These are phyloP conservation scores for Myriosclerotinia scirpicola DNA, from an alignment of 2,329 filamentous ascomycete genomes.

Conservation along the genomic window DNA sequence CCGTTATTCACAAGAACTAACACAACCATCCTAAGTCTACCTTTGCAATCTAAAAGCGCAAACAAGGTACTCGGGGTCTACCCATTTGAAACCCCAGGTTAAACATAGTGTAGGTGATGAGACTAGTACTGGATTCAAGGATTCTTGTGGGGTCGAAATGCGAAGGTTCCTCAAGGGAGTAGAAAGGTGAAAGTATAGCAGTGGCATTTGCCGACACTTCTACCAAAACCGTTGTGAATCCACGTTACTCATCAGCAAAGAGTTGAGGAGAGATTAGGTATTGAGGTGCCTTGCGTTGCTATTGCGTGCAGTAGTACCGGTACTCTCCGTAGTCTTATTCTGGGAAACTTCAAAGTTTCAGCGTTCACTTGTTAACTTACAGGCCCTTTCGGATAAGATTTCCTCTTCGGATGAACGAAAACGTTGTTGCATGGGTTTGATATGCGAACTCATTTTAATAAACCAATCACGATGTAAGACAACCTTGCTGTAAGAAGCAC, in stretches of 20 bases:
- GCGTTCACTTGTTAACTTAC: background rate
- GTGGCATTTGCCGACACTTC: background rate
- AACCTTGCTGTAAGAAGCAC: background rate
- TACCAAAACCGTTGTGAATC: background rate
- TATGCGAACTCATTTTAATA: background rate
- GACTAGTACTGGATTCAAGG: background rate
- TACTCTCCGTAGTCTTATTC: background rate
- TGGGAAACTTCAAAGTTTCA: background rate
- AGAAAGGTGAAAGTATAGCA: background rate
- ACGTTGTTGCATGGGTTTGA: background rate
- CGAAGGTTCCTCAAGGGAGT: background rate
- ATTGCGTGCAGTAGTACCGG: background rate
- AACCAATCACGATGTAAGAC: background rate
- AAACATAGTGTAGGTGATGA: background rate
- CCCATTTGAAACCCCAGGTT: background rate
- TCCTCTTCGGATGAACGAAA: background rate
- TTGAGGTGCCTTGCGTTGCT: background rate
- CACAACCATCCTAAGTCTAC: background rate
- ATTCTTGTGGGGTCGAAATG: slow-evolving; percentile 1
- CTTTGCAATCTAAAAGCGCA: background rate
- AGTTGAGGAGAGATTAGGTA: background rate
- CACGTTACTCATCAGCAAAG: background rate
- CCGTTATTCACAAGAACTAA: background rate
- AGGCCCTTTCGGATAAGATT: background rate
- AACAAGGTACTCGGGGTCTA: background rate